Evolutionary conservation across 176 grass and related monocot species (phyloP), one percentile per base, ranked within the genome.

Genomic region (Thinopyrum elongatum): DNA sequence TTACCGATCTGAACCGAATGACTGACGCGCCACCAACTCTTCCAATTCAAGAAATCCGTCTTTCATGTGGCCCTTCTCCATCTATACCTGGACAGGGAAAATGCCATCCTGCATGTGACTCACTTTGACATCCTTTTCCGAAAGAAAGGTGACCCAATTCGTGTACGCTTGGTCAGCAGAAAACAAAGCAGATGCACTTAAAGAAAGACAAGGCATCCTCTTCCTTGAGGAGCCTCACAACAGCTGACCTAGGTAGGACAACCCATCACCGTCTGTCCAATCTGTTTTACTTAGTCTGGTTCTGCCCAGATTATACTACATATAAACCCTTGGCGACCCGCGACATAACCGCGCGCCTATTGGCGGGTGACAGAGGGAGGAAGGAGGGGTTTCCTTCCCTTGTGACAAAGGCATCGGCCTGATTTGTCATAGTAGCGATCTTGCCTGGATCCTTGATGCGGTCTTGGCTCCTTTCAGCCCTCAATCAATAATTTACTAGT

Each of bases 71-170:
- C 84, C 80, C 75, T 60, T 66, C 66, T n/a, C 74, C 23, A 60
- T 76, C 44, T 76, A 76, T 55, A 25, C 70, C n/a, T 38, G 46
- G 46, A 79, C 76, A 58, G 27, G 14, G 22, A 23, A 31, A 87
- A 79, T 61, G 88, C 25, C 67, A 35, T 53, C 35, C 23, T 55
- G 76, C 75, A 39, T 51, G 78, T 91, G 89, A 88, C 77, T 91
- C 85, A 81, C 77, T 39, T 49, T 77, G 64, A 26, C 84, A 86
- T 21, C 53, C 53, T 58, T 58, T 58, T 58, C 19, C 2, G 19
- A 58, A 58, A 58, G 19, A 58, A 58, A 22, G 53, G 53, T 58
- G 53, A 58, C 53, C 53, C 53, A 22, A 58, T 58, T 58, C 19
- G 7, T 82, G 79, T 27, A 70, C 39, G 70, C 72, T 14, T 70